These are phyloP conservation scores for Naganishia albida DNA, from an alignment of 1,284 basidiomycete species.

Conservation along the genomic window DNA sequence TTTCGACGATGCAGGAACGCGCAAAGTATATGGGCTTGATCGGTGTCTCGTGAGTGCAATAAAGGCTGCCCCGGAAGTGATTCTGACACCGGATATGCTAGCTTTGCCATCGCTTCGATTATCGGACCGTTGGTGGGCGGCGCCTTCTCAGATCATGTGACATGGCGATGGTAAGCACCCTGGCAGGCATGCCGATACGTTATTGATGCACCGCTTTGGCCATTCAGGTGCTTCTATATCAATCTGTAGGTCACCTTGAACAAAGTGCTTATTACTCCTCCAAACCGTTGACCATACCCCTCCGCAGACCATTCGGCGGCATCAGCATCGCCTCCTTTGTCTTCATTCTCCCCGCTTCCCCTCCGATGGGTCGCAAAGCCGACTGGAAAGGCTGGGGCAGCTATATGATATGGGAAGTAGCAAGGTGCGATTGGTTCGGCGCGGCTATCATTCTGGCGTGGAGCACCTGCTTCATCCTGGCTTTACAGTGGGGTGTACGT, in stretches of 20 bases:
- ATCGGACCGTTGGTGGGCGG: conserved; percentile 56
- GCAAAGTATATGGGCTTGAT: conserved; percentile 22
- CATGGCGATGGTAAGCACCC: conserved; percentile 46
- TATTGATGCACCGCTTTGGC: background rate
- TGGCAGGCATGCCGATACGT: background rate
- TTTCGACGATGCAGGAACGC: conserved; percentile 19
- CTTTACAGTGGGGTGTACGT: conserved; percentile 47
- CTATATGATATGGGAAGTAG: conserved; percentile 43
- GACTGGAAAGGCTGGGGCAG: conserved; percentile 46
- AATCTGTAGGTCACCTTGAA: conserved; percentile 42
- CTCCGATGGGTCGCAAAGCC: conserved; percentile 46
- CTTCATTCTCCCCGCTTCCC: conserved; percentile 42
- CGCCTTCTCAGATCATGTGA: conserved; percentile 54
- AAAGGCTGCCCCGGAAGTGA: conserved; percentile 20
- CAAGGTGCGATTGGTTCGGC: conserved; percentile 51
- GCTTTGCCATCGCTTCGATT: conserved; percentile 54
- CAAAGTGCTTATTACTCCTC: background rate
- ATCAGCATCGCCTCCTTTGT: conserved; percentile 43
- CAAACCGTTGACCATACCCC: background rate
- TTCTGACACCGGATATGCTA: conserved; percentile 19
- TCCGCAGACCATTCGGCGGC: conserved; percentile 41
- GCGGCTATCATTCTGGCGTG: conserved; percentile 45
- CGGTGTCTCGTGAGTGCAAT: conserved; percentile 12
- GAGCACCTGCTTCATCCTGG: conserved; percentile 46
- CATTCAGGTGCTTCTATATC: conserved; percentile 52